Conservation (phyloP, 805 yeast genomes). For the Isabelozyma gotoi region DNA sequence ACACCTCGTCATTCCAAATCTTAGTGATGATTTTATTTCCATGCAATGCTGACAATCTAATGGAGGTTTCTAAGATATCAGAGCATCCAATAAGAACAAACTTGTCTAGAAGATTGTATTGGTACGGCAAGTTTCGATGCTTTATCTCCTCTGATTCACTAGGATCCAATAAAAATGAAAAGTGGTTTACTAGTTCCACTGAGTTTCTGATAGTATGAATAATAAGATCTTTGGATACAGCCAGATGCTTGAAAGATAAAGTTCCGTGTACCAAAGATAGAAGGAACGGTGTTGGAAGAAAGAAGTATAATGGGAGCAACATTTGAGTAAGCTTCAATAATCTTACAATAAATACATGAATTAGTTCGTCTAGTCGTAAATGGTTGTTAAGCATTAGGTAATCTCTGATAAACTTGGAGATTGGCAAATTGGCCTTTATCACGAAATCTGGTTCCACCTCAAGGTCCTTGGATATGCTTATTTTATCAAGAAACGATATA, state of each 20-base stretch:
- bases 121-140: slow-evolving; percentile 30
- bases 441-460: slow-evolving; percentile 12
- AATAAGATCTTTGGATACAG: slow-evolving; percentile 42
- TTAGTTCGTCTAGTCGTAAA: slow-evolving; percentile 49
- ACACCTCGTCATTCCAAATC: slow-evolving; percentile 28
- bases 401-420: slow-evolving; percentile 36
- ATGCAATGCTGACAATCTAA: slow-evolving; percentile 23
- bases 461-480: slow-evolving; percentile 24
- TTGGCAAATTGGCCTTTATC: slow-evolving; percentile 27
- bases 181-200: slow-evolving; percentile 14
- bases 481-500: slow-evolving; percentile 29
- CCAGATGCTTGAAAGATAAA: slow-evolving; percentile 61
- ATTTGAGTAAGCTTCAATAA: slow-evolving; percentile 26
- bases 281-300: slow-evolving; percentile 58
- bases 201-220: slow-evolving; percentile 12
- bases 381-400: slow-evolving; percentile 45
- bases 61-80: slow-evolving; percentile 55
- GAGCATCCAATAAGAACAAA: slow-evolving; percentile 49
- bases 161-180: slow-evolving; percentile 26
- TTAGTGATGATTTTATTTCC: slow-evolving; percentile 16
- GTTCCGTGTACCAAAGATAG: slow-evolving; percentile 56
- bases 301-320: slow-evolving; percentile 21
- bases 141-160: slow-evolving; percentile 24
- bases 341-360: slow-evolving; percentile 36
- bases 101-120: slow-evolving; percentile 42